Evolutionary conservation across 139 green algal genomes (phyloP).

Genomic region (Chlamydomonas sp.): DNA sequence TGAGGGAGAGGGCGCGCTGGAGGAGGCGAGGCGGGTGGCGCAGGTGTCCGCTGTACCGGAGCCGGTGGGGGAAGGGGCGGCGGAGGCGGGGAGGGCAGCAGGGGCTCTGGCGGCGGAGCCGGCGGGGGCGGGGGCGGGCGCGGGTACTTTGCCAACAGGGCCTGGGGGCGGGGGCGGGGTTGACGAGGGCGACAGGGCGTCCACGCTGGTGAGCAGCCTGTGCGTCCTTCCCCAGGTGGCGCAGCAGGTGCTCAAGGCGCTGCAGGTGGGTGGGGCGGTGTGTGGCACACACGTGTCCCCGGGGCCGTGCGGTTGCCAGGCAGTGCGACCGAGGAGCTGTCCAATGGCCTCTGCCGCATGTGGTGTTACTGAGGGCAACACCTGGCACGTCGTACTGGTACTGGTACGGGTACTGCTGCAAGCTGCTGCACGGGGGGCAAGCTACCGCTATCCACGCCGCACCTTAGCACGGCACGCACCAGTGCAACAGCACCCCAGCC

Average conservation of each 20-base stretch:
- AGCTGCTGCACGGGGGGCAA: too few species aligned
- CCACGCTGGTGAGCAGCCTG: background rate
- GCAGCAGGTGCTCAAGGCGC: slow-evolving; percentile 4
- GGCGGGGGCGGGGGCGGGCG: background rate
- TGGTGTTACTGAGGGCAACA: too few species aligned
- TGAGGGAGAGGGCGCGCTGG: background rate
- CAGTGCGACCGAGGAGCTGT: too few species aligned
- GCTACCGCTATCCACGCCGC: too few species aligned
- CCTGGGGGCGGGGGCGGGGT: background rate
- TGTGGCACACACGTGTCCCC: too few species aligned
- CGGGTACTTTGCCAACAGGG: too few species aligned
- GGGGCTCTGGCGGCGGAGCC: background rate
- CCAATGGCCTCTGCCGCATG: too few species aligned
- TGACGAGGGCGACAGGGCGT: background rate
- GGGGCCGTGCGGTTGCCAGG: too few species aligned
- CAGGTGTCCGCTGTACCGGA: background rate
- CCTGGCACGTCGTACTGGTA: too few species aligned
- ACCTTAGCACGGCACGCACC: too few species aligned
- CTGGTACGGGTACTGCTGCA: too few species aligned
- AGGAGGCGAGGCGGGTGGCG: background rate
- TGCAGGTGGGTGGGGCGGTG: slow-evolving; percentile 13
- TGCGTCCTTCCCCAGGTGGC: background rate
- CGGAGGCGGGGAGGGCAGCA: background rate
- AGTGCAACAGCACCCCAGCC: too few species aligned
- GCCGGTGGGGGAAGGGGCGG: background rate